phyloP scores from a whole-genome alignment of 2,329 filamentous ascomycete genomes.

The Lomentospora prolificans region DNA sequence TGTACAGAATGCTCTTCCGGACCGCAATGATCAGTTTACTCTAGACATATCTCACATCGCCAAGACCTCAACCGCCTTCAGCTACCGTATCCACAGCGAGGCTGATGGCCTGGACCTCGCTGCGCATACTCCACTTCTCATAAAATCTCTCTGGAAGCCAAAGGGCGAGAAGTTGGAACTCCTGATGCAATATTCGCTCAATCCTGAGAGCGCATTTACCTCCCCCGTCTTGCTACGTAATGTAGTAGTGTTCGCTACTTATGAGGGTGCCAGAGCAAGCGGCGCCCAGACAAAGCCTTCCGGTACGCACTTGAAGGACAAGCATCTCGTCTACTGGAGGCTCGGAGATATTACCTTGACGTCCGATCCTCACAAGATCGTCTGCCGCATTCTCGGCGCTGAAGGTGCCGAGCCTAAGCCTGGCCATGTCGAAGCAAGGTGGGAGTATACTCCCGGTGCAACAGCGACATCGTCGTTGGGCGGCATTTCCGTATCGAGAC shows the following conservation, averaged over 20 bases:
- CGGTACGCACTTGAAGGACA: slow-evolving; percentile 71
- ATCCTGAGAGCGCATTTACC: slow-evolving; percentile 50
- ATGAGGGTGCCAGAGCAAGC: slow-evolving; percentile 56
- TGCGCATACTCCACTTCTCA: slow-evolving; percentile 59
- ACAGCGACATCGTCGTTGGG: slow-evolving; percentile 27
- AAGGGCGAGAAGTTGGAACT: slow-evolving; percentile 79
- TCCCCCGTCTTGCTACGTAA: slow-evolving; percentile 50
- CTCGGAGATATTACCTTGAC: slow-evolving; percentile 63
- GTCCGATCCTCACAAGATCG: slow-evolving; percentile 61
- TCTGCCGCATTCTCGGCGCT: slow-evolving; percentile 69
- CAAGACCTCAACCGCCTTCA: slow-evolving; percentile 74
- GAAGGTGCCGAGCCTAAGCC: slow-evolving; percentile 61
- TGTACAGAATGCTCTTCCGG: slow-evolving; percentile 55
- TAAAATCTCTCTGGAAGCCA: slow-evolving; percentile 73
- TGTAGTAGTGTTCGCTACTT: slow-evolving; percentile 60
- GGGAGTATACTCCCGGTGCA: slow-evolving; percentile 47
- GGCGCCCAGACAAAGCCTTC: slow-evolving; percentile 68
- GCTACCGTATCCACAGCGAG: slow-evolving; percentile 77
- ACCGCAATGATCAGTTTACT: slow-evolving; percentile 68
- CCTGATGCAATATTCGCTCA: slow-evolving; percentile 74
- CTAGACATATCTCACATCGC: slow-evolving; percentile 64
- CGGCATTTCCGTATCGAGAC: slow-evolving; percentile 55
- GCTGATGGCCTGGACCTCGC: slow-evolving; percentile 33
- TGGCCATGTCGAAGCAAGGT: slow-evolving; percentile 72
- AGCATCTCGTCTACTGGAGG: slow-evolving; percentile 71